Evolutionary conservation across 2,329 filamentous ascomycete species (phyloP).

Genomic region (Stemphylium beticola): DNA sequence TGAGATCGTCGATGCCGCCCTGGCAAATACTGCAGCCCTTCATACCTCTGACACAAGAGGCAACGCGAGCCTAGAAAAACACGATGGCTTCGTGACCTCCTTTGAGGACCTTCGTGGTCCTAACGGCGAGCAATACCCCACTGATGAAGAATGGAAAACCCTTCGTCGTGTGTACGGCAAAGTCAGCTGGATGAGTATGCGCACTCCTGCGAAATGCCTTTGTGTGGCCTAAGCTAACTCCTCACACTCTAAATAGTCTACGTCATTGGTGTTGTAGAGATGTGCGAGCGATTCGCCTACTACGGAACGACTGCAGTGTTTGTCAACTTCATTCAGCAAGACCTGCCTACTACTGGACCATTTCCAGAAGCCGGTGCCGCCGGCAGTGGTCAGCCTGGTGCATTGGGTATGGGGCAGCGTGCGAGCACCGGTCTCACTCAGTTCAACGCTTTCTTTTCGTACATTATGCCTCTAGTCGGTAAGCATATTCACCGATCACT

Average conservation of each 20-base stretch:
- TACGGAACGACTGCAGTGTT: conserved; percentile 37
- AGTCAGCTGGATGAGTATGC: conserved; percentile 33
- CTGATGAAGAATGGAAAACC: conserved; percentile 35
- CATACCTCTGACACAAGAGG: conserved; percentile 6
- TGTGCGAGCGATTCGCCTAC: conserved; percentile 40
- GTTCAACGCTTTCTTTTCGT: conserved; percentile 32
- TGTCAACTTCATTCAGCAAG: conserved; percentile 50
- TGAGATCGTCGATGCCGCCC: conserved; percentile 24
- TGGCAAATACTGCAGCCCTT: conserved; percentile 15
- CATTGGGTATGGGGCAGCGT: conserved; percentile 35
- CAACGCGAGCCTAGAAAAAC: conserved; percentile 17
- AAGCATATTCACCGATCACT: conserved; percentile 6
- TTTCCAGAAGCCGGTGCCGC: conserved; percentile 56
- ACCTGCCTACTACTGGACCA: conserved; percentile 55
- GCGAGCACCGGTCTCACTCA: conserved; percentile 32
- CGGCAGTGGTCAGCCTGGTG: conserved; percentile 37
- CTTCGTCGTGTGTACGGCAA: conserved; percentile 42
- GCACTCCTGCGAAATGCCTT: background rate
- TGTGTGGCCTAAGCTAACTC: background rate
- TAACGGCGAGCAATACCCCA: conserved; percentile 36
- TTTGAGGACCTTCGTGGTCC: conserved; percentile 22
- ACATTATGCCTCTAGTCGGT: conserved; percentile 33
- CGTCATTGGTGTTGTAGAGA: conserved; percentile 39
- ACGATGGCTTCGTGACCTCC: conserved; percentile 2
- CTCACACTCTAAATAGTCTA: conserved; percentile 15